Percentiles rank a stretch among this genome's conserved stretches.
phyloP scores from a whole-genome alignment of 192 early-diverging fungal species.

The Tieghemiomyces parasiticus region DNA sequence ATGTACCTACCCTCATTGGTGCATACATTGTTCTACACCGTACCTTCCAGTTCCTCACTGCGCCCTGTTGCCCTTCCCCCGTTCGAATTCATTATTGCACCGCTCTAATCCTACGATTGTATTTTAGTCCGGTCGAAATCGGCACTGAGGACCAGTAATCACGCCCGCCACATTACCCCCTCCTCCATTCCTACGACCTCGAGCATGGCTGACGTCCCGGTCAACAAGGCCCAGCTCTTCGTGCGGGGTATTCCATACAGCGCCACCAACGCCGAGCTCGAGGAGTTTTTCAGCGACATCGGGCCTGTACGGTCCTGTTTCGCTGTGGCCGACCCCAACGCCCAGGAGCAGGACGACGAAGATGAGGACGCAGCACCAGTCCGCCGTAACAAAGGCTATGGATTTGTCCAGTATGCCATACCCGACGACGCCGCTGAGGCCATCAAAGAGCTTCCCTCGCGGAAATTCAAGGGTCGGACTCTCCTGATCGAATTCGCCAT shows the following conservation, averaged over 20 bases:
- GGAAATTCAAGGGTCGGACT: slow-evolving; percentile 54
- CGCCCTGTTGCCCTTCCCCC: too few species aligned
- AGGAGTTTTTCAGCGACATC: slow-evolving; percentile 75
- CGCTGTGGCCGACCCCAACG: slow-evolving; percentile 47
- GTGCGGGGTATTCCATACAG: slow-evolving; percentile 74
- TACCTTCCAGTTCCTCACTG: too few species aligned
- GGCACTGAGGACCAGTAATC: too few species aligned
- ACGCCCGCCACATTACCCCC: too few species aligned
- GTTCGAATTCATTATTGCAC: too few species aligned
- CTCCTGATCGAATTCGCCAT: slow-evolving; percentile 72
- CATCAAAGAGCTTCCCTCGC: slow-evolving; percentile 52
- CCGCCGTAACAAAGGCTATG: slow-evolving; percentile 69
- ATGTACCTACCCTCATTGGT: too few species aligned
- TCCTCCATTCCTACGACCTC: too few species aligned
- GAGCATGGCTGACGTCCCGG: too few species aligned
- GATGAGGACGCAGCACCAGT: too few species aligned
- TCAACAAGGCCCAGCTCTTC: slow-evolving; percentile 61
- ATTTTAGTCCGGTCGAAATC: too few species aligned
- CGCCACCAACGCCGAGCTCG: slow-evolving; percentile 67
- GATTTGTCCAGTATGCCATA: slow-evolving; percentile 80
- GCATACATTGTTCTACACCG: too few species aligned
- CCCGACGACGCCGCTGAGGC: slow-evolving; percentile 67
- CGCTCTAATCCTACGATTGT: too few species aligned
- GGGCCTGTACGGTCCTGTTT: slow-evolving; percentile 85
- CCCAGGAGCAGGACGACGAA: slow-evolving; percentile 24